Evolutionary conservation across 345 rosid genomes (phyloP).

Genomic region (Fremontodendron californicum): DNA sequence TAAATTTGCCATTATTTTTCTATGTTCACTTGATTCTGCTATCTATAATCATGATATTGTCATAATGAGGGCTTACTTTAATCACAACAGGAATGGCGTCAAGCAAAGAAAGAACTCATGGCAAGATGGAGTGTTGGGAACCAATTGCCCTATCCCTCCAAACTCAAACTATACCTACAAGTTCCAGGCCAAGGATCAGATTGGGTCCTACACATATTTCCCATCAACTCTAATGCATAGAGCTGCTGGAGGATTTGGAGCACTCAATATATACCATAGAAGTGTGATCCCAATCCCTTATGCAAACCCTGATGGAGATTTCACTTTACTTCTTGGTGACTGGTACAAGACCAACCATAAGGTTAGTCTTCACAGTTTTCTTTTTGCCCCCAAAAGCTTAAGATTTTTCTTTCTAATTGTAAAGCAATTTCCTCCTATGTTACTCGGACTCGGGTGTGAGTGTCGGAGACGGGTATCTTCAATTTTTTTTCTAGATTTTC

Average conservation of each 20-base stretch:
- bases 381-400: not conserved
- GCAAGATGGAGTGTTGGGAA: slow-evolving; percentile 83
- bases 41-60: slow-evolving; percentile 2
- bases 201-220: slow-evolving; percentile 70
- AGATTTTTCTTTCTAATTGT: not conserved
- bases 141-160: slow-evolving; percentile 85
- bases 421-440: not conserved
- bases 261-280: slow-evolving; percentile 53
- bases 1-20: not conserved
- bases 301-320: slow-evolving; percentile 55
- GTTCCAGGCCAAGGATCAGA: slow-evolving; percentile 90
- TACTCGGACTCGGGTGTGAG: too few relatives aligned
- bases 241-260: slow-evolving; percentile 93
- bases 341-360: slow-evolving; percentile 79
- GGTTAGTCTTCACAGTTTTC: slow-evolving; percentile 31
- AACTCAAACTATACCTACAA: slow-evolving; percentile 79
- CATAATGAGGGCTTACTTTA: slow-evolving; percentile 2
- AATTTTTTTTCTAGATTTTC: too few relatives aligned
- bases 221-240: slow-evolving; percentile 78
- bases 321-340: slow-evolving; percentile 79
- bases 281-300: slow-evolving; percentile 73
- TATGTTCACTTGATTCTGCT: not conserved
- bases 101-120: slow-evolving; percentile 89
- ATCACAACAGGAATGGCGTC: slow-evolving; percentile 63
- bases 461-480: too few relatives aligned